Conservation (phyloP, 192 early-diverging fungal genomes). For the Backusella luteola region DNA sequence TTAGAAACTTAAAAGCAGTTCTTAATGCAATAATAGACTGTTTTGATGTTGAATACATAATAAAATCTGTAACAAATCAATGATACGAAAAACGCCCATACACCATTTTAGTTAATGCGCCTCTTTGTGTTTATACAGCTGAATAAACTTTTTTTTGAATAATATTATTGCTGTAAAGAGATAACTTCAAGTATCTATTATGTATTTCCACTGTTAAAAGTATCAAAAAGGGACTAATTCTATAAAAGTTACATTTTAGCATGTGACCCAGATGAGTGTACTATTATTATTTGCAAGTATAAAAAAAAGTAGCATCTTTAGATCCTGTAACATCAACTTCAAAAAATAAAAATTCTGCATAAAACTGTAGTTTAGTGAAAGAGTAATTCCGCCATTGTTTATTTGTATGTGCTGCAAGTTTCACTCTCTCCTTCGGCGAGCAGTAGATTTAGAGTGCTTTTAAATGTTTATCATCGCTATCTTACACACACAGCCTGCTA, state of each 20-base stretch:
- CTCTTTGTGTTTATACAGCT: no score
- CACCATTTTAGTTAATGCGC: no score
- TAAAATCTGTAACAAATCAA: no score
- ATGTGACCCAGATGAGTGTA: background rate
- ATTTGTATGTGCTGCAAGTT: background rate
- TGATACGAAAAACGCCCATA: no score
- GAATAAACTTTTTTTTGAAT: background rate
- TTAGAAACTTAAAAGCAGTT: no score
- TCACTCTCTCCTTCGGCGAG: background rate
- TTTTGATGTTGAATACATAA: no score
- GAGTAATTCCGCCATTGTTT: background rate
- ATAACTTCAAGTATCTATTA: background rate
- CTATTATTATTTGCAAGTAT: background rate
- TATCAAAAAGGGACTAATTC: background rate
- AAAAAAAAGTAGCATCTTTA: background rate
- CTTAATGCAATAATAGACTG: no score
- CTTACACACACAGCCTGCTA: background rate
- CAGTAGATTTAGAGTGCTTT: background rate
- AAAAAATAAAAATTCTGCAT: background rate
- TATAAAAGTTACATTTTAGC: background rate
- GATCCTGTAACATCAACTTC: background rate
- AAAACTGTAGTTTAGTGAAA: background rate
- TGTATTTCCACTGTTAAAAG: background rate
- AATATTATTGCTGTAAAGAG: background rate
- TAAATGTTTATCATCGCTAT: background rate